A percentile compares a stretch with the other conserved stretches of the same genome.
phyloP scores from a whole-genome alignment of 495 filamentous ascomycete species.

The Rostrohypoxylon terebratum region DNA sequence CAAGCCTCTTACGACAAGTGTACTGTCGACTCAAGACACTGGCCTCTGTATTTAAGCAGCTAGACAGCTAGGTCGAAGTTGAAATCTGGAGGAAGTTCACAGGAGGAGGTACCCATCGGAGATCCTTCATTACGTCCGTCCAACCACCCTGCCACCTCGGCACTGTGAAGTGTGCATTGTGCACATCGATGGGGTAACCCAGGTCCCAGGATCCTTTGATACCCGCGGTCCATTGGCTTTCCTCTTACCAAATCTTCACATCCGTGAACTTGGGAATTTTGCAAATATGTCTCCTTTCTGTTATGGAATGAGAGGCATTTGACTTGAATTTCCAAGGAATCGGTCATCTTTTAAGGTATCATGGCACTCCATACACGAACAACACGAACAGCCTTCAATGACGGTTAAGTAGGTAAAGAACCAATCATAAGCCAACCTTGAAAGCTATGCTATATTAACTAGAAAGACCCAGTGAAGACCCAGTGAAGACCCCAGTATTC shows the following conservation, averaged over 20 bases:
- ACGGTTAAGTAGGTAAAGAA: not conserved
- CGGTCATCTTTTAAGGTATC: too few species aligned
- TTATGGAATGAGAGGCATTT: not conserved
- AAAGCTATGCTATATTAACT: not conserved
- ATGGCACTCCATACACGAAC: not conserved
- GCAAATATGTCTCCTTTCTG: not conserved
- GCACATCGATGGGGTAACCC: not conserved
- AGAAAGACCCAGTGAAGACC: not conserved
- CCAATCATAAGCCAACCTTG: not conserved
- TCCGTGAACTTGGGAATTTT: not conserved
- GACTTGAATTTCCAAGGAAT: too few species aligned
- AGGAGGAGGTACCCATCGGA: not conserved
- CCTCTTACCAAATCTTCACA: not conserved
- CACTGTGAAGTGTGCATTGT: slow-evolving; percentile 22
- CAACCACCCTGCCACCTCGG: not conserved
- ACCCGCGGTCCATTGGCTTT: not conserved
- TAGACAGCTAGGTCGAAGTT: not conserved
- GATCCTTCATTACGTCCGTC: not conserved
- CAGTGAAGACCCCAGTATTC: not conserved
- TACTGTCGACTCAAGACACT: slow-evolving; percentile 3
- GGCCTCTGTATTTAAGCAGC: not conserved
- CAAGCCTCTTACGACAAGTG: slow-evolving; percentile 6
- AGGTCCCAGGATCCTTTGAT: not conserved
- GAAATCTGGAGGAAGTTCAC: not conserved
- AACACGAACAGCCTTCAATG: not conserved